Conservation (phyloP, 2,329 filamentous ascomycete genomes). For the Fusarium pilosicola region DNA sequence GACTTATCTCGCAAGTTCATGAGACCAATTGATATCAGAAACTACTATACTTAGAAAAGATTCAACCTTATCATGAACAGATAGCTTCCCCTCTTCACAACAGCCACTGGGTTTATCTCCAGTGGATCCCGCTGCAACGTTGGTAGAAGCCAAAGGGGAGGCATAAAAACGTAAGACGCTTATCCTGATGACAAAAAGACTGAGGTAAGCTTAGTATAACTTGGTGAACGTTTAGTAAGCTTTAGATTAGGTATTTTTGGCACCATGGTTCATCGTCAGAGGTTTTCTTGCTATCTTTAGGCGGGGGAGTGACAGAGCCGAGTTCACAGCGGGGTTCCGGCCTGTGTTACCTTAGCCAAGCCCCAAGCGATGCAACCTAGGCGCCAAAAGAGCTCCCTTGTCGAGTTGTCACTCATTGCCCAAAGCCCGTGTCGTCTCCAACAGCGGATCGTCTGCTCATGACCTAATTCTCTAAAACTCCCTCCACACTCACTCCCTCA, state of each 20-base stretch:
- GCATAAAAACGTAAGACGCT: background rate
- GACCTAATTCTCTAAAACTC: constrained; percentile 18
- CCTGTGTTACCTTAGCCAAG: constrained; percentile 10
- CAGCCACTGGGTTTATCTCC: constrained; percentile 3
- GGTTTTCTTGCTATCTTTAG: background rate
- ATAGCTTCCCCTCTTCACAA: constrained; percentile 15
- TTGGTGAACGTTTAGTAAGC: background rate
- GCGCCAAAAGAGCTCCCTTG: constrained; percentile 24
- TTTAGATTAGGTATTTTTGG: background rate
- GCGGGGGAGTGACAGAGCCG: constrained; percentile 22
- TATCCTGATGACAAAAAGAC: background rate
- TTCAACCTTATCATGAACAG: constrained; percentile 4
- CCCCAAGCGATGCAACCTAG: constrained; percentile 8
- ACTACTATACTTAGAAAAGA: background rate
- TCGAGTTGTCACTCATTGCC: constrained; percentile 5
- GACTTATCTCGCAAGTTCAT: too few relatives aligned
- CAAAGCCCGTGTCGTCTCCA: constrained; percentile 10
- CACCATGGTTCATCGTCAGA: background rate
- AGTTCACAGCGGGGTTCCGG: constrained; percentile 27
- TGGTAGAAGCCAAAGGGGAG: background rate
- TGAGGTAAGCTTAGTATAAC: too few relatives aligned
- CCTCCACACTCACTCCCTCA: constrained; percentile 25
- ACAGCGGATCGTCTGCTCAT: constrained; percentile 30
- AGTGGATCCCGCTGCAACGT: constrained; percentile 14
- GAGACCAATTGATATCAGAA: background rate